Base-by-base conservation (phyloP, 495 filamentous ascomycete species). In the Achaetomiella virescens region DNA sequence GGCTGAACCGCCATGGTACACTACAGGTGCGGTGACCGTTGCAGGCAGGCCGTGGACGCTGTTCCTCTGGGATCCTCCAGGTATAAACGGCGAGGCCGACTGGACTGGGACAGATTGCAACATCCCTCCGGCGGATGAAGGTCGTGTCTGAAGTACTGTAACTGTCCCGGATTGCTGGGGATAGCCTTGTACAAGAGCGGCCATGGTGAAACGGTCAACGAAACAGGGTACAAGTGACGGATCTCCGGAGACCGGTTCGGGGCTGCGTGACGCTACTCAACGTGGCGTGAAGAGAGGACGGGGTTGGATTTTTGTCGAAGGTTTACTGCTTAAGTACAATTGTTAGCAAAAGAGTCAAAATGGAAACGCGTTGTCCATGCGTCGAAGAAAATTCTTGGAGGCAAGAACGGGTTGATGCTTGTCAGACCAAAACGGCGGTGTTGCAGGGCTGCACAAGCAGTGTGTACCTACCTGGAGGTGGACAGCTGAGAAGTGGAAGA, bases 161-260 rank as follows among this genome's bases (percentile, higher is more conserved):
- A 88, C 81, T 58, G 87, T 88, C 65, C 82, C 81, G 69, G 84
- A 83, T 72, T 90, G 88, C 73, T 88, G 83, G 63, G 89, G 86
- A 68, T 91, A 91, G 59, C 89, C 82, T 79, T 95, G 90, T 72
- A 93, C 89, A 75, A 95, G 81, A 72, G 90, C 89, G 76, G 90
- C 90, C 90, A 95, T 95, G 66, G 59, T 82, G 65, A 54, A 60
- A 58, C 40, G 15, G 37, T 5, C 14, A 31, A 38, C 6, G 18
- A 29, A 14, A 20, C 41, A 20, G 14, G 6, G 22, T n/a, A 53
- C 43, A 36, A 36, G 35, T 33, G n/a, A 54, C 22, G 14, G 18
- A 11, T 14, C 22, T 18, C 6, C 22, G 1, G 10, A 7, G n/a
- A 17, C 10, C 21, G 25, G 45, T 29, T 52, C 29, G 22, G 45